A percentile compares a stretch with the other conserved stretches of the same genome.
These are phyloP conservation scores for Comarum palustre DNA, from an alignment of 306 rosid species.

Conservation along the genomic window DNA sequence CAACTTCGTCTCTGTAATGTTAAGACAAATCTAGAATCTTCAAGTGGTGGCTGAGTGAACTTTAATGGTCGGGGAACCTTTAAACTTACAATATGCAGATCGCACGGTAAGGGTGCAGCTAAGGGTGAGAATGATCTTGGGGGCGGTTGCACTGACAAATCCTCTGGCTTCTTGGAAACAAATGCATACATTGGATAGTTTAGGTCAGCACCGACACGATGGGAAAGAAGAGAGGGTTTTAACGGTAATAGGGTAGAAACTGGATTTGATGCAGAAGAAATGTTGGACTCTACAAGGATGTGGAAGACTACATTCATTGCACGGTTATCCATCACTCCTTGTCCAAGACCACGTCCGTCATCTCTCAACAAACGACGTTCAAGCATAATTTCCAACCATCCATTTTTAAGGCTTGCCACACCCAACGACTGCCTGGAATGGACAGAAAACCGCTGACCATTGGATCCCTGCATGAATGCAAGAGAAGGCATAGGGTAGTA, in stretches of 20 bases:
- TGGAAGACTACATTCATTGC: conserved; percentile 81
- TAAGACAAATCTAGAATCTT: conserved; percentile 58
- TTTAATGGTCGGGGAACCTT: conserved; percentile 82
- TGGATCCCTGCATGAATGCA: conserved; percentile 75
- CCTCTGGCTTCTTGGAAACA: conserved; percentile 65
- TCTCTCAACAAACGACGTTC: conserved; percentile 87
- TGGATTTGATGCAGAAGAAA: conserved; percentile 52
- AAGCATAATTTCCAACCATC: conserved; percentile 97
- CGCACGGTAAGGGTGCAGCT: conserved; percentile 77
- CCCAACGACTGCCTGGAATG: conserved; percentile 90
- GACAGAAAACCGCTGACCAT: conserved; percentile 83
- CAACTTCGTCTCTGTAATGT: conserved; percentile 68
- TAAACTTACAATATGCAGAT: conserved; percentile 85
- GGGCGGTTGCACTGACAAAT: conserved; percentile 52
- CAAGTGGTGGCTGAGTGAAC: conserved; percentile 52
- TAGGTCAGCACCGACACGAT: conserved; percentile 59
- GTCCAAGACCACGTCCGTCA: conserved; percentile 97
- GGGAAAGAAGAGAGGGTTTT: conserved; percentile 87
- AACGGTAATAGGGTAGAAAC: conserved; percentile 50
- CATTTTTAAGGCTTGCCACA: conserved; percentile 82
- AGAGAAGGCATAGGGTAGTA: conserved; percentile 94
- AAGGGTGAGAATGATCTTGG: conserved; percentile 76
- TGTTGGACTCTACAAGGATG: conserved; percentile 60
- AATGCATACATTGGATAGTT: conserved; percentile 86
- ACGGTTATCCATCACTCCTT: conserved; percentile 95